Conservation (phyloP, 148 eudicot species). For the Heliosperma pusillum region DNA sequence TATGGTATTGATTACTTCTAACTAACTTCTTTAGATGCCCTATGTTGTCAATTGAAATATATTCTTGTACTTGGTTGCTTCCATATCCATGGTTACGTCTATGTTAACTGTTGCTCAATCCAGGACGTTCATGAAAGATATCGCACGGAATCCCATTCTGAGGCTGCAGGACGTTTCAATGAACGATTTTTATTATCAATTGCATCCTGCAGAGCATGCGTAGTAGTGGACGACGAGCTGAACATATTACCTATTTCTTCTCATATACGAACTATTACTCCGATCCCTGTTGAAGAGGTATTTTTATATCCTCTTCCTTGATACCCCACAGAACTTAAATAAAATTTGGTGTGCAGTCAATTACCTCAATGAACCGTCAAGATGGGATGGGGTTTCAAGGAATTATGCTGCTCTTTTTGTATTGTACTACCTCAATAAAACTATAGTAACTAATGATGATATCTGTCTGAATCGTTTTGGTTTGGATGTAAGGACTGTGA, state of each 20-base stretch:
- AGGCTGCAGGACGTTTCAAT: constrained; percentile 82
- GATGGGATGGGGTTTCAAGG: not conserved
- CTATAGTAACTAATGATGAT: not conserved
- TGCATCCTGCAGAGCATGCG: constrained; percentile 82
- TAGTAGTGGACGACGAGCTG: constrained; percentile 91
- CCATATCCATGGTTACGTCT: not conserved
- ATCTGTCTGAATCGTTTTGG: not conserved
- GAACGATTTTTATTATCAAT: constrained; percentile 89
- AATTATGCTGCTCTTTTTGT: not conserved
- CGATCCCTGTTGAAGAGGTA: constrained; percentile 76
- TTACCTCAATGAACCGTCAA: not conserved
- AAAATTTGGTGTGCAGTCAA: not conserved
- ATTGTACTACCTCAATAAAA: not conserved
- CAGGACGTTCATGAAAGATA: constrained; percentile 97
- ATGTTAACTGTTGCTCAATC: constrained; percentile 8
- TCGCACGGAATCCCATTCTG: constrained; percentile 85
- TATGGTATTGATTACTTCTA: constrained; percentile 53
- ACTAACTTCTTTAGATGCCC: not conserved
- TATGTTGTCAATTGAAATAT: not conserved
- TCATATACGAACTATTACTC: constrained; percentile 69
- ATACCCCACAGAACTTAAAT: not conserved
- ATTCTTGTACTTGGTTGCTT: constrained; percentile 10
- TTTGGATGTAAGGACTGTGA: constrained; percentile 54
- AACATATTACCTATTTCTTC: constrained; percentile 92
- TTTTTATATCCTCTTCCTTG: not conserved